Base-by-base conservation (phyloP, 1,284 basidiomycete species). In the Bjerkandera adusta region DNA sequence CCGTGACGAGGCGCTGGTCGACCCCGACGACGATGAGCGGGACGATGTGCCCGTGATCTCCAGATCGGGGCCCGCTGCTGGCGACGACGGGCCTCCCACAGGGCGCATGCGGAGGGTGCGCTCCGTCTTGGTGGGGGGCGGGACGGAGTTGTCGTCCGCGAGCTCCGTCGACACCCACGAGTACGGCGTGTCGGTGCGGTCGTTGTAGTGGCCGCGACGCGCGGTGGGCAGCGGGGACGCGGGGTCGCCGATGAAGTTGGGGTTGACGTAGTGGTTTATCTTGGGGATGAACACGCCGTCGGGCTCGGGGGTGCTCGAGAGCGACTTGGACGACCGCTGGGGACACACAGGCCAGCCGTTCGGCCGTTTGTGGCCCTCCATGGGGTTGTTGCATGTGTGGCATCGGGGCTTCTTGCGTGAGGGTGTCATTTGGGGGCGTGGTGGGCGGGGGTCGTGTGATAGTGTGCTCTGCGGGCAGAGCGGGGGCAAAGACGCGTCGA, bases 11-110 rank as follows among this genome's bases (percentile, higher is more conserved):
- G 51, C 32, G 73, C 68, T 91, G 92, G 36, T 96, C 73, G 57
- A 92, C 79, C 21, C 93, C 78, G 43, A 92, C 90, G 53, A 96
- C 79, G 45, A 80, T 7, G 40, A 43, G 12, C 39, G 16, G 16
- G 39, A 24, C 12, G 39, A 20, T n/a, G 30, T 36, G 24, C 34
- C 21, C 15, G 35, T 33, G 18, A 48, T 29, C 26, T 43, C 41
- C 12, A 34, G 15, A 22, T 43, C 46, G 15, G 33, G 16, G 21
- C 18, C 25, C n/a, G n/a, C n/a, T n/a, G n/a, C n/a, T n/a, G n/a
- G n/a, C n/a, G n/a, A n/a, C n/a, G n/a, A n/a, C 16, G 24, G 36
- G 22, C 22, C 52, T 15, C 25, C 16, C 5, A 38, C 36, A 7
- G 10, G 7, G 12, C n/a, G n/a, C n/a, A n/a, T n/a, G n/a, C n/a